These are phyloP conservation scores for Penicillium glabrum DNA, from an alignment of 2,329 filamentous ascomycete species.

Conservation along the genomic window DNA sequence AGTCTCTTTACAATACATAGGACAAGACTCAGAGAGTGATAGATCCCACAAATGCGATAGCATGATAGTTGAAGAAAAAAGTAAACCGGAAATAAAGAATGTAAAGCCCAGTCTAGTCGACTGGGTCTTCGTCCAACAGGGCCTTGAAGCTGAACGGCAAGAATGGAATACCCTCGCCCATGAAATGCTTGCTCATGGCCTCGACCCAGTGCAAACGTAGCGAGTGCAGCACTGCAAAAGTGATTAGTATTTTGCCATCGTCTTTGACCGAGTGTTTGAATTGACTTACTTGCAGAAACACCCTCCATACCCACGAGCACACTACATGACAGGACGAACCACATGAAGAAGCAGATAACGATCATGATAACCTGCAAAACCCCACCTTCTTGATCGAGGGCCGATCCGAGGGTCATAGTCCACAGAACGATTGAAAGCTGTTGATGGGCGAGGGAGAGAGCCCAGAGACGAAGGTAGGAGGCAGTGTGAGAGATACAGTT, in stretches of 20 bases:
- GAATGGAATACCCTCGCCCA: constrained; percentile 85
- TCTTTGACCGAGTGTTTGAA: not conserved
- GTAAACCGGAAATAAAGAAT: constrained; percentile 2
- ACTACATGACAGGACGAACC: constrained; percentile 80
- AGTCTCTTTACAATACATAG: constrained; percentile 17
- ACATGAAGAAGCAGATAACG: constrained; percentile 79
- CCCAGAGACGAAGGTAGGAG: constrained; percentile 98
- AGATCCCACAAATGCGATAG: constrained; percentile 17
- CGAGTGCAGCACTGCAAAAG: constrained; percentile 70
- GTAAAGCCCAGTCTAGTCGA: constrained; percentile 36
- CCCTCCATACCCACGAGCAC: constrained; percentile 94
- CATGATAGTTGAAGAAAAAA: constrained; percentile 14
- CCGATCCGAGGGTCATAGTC: constrained; percentile 87
- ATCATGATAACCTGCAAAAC: constrained; percentile 73
- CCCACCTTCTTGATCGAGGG: constrained; percentile 64
- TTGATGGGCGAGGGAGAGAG: constrained; percentile 93
- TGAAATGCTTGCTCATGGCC: constrained; percentile 96
- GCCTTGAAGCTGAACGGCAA: constrained; percentile 84
- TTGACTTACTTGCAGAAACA: constrained; percentile 68
- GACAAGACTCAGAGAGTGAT: constrained; percentile 13
- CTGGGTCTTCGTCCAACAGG: constrained; percentile 75
- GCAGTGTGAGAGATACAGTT: constrained; percentile 99
- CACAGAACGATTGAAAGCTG: constrained; percentile 95
- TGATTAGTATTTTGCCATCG: not conserved
- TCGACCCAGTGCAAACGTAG: constrained; percentile 94